Conservation (phyloP, 805 yeast genomes). For the Pichia sporocuriosa region DNA sequence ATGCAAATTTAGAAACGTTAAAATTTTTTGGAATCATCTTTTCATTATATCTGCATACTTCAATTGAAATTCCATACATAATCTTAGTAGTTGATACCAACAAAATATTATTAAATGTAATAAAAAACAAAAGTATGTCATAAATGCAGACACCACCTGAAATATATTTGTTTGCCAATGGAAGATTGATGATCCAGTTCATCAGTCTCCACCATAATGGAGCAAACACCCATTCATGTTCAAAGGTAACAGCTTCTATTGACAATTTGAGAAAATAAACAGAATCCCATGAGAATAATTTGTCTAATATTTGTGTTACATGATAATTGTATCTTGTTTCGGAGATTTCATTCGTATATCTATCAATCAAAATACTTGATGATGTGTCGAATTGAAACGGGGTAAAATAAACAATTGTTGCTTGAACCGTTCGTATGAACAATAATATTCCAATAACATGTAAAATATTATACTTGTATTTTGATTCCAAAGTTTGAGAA, state of each 20-base stretch:
- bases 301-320: conserved; percentile 33
- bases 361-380: conserved; percentile 31
- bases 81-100: conserved; percentile 46
- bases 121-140: conserved; percentile 39
- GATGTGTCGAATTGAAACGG: conserved; percentile 48
- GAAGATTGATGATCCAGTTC: neutral
- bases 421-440: conserved; percentile 28
- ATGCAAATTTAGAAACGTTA: conserved; percentile 10
- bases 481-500: neutral
- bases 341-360: conserved; percentile 14
- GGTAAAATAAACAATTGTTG: conserved; percentile 31
- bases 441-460: neutral
- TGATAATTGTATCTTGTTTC: conserved; percentile 3
- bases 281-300: conserved; percentile 76
- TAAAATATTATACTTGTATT: neutral
- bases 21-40: neutral
- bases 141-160: conserved; percentile 29
- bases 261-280: conserved; percentile 66
- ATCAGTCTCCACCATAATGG: conserved; percentile 61
- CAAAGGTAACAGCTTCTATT: conserved; percentile 47
- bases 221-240: conserved; percentile 88
- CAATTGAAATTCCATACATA: conserved; percentile 42
- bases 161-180: too few species aligned
- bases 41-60: conserved; percentile 9
- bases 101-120: conserved; percentile 43